Conservation (phyloP, 768 basidiomycete species). For the Pluteus cervinus region DNA sequence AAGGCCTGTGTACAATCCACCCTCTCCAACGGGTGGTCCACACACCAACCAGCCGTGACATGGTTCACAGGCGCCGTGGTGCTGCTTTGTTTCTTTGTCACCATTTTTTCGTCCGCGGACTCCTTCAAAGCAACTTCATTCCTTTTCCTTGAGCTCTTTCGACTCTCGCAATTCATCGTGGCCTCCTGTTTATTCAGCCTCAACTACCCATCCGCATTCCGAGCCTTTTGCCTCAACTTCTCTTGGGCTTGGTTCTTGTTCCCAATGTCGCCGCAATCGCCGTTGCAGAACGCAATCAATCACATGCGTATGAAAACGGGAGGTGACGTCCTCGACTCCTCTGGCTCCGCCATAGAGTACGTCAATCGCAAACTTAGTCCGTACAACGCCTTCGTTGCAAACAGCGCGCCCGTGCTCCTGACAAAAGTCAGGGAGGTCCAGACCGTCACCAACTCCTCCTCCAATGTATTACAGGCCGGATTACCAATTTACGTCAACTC, state of each 20-base stretch:
- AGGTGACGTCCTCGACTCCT: constrained; percentile 59
- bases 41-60: constrained; percentile 65
- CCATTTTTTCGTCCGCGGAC: constrained; percentile 57
- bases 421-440: constrained; percentile 32
- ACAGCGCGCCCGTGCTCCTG: not conserved
- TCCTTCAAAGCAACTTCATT: constrained; percentile 56
- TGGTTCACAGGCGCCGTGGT: constrained; percentile 74
- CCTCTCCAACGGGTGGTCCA: constrained; percentile 86
- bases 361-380: constrained; percentile 82
- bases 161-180: constrained; percentile 81
- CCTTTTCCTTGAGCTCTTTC: constrained; percentile 76
- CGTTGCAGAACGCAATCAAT: constrained; percentile 74
- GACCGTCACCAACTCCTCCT: constrained; percentile 55
- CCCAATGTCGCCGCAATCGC: constrained; percentile 40
- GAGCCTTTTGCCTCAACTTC: constrained; percentile 80
- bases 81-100: too few relatives aligned
- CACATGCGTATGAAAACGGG: constrained; percentile 81
- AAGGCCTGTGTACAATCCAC: constrained; percentile 92
- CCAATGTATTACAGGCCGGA: constrained; percentile 71
- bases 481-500: constrained; percentile 79
- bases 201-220: constrained; percentile 83
- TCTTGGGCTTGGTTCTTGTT: constrained; percentile 84
- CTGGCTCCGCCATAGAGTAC: constrained; percentile 60
- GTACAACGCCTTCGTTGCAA: constrained; percentile 42
- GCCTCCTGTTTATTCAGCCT: constrained; percentile 73